phyloP scores from a whole-genome alignment of 2,329 filamentous ascomycete genomes.

The Exophiala sp. region DNA sequence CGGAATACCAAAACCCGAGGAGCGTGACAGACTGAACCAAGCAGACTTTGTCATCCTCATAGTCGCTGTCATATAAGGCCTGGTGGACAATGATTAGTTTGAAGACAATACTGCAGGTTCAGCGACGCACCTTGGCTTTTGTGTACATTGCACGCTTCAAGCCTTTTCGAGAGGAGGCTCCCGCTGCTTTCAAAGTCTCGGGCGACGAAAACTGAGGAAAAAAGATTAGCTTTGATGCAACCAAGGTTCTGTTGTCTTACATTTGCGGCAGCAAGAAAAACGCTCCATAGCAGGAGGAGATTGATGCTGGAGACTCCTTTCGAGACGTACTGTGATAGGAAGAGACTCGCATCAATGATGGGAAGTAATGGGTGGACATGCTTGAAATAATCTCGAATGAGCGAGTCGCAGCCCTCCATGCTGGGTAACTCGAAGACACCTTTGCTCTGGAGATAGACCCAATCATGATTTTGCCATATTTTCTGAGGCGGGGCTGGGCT shows the following conservation, averaged over 20 bases:
- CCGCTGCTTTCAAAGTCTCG: conserved; percentile 31
- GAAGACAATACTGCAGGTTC: conserved; percentile 79
- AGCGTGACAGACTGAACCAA: conserved; percentile 83
- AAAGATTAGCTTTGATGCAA: conserved; percentile 42
- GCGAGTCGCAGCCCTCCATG: conserved; percentile 67
- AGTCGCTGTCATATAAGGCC: conserved; percentile 91
- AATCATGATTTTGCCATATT: conserved; percentile 55
- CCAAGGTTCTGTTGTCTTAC: conserved; percentile 51
- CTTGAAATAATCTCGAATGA: conserved; percentile 80
- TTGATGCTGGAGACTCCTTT: not conserved
- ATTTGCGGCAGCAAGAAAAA: conserved; percentile 60
- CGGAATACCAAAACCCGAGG: conserved; percentile 98
- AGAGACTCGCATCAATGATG: conserved; percentile 4
- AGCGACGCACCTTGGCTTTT: conserved; percentile 70
- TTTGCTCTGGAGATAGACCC: conserved; percentile 77
- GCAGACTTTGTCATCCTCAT: conserved; percentile 82
- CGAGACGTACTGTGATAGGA: not conserved
- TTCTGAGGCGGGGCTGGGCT: not conserved
- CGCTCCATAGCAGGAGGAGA: conserved; percentile 37
- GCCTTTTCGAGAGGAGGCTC: conserved; percentile 33
- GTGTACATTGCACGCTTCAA: conserved; percentile 63
- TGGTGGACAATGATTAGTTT: conserved; percentile 55
- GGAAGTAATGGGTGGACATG: conserved; percentile 95
- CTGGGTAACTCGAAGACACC: conserved; percentile 76
- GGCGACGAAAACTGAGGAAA: conserved; percentile 30